Percentiles rank a stretch among this genome's conserved stretches.
These are phyloP conservation scores for Solanum ahanhuiri DNA, from an alignment of 257 asterid genomes.

Conservation along the genomic window DNA sequence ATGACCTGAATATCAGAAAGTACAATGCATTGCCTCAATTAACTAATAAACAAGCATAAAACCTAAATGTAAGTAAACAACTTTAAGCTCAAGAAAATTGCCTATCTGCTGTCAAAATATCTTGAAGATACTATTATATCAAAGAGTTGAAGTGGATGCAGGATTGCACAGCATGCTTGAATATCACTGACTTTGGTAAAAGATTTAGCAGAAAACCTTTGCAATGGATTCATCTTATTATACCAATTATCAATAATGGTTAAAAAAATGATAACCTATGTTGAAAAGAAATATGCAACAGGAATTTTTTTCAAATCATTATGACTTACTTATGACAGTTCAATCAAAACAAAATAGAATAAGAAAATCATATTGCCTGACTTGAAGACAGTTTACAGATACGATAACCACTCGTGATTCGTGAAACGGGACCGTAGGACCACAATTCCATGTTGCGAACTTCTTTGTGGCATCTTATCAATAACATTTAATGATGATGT, in stretches of 20 bases:
- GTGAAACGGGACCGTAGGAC: background rate
- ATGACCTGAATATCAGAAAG: constrained; percentile 45
- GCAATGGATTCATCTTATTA: background rate
- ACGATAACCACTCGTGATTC: background rate
- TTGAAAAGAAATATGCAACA: background rate
- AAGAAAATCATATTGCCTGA: background rate
- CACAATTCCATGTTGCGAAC: background rate
- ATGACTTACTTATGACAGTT: background rate
- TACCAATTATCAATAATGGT: background rate
- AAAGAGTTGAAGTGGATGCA: background rate
- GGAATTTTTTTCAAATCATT: background rate
- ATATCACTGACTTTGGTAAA: background rate
- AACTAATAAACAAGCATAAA: background rate
- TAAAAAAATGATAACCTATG: background rate
- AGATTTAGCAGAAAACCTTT: background rate
- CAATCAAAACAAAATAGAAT: background rate
- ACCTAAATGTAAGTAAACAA: background rate
- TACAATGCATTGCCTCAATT: background rate
- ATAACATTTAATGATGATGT: background rate
- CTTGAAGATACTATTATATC: background rate
- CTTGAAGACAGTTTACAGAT: background rate
- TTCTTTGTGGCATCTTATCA: background rate
- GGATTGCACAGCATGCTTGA: background rate
- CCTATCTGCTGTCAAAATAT: background rate
- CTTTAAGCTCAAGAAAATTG: background rate